Evolutionary conservation across 768 basidiomycete genomes (phyloP), one percentile per base, ranked within the genome.

Genomic region (Pleurotus giganteus): DNA sequence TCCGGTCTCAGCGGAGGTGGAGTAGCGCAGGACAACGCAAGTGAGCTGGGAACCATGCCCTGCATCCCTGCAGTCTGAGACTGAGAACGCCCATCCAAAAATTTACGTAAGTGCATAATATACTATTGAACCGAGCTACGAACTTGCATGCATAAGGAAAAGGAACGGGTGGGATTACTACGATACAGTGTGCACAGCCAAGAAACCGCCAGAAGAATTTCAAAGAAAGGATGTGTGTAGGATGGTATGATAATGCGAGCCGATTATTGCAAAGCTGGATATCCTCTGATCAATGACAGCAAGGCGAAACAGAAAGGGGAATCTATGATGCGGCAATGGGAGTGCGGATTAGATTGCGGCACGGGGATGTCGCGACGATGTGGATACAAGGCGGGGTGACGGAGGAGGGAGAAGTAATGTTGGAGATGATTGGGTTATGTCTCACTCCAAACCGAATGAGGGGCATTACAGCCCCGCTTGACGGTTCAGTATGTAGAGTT

Each of bases 401-500:
- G 12, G n/a, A 19, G n/a, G 39, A 41, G 39, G 19, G 12, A 41
- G 39, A 17, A 17, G 39, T 15, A 17, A 41, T 41, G 39, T 13
- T 17, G 19, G 8, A 17, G n/a, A 11, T 11, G 9, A 7, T 17
- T 11, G 39, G 19, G 39, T 12, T 17, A 7, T 41, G 39, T n/a
- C n/a, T n/a, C n/a, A n/a, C n/a, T n/a, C n/a, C n/a, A n/a, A n/a
- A n/a, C n/a, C n/a, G 39, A n/a, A 17, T 2, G 39, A 41, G 46
- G 49, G 52, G 29, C 45, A 19, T 50, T 69, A 84, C 69, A 85
- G 71, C 57, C 87, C 87, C 36, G 85, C 82, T 66, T 88, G 86
- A 59, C 88, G 86, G 66, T 86, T 90, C 53, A 88, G 70, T 64
- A 91, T 82, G 64, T 89, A 91, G 55, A 88, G 69, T 61, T 81